Conservation (phyloP, 129 eudicot genomes). For the Smallanthus sonchifolius region DNA sequence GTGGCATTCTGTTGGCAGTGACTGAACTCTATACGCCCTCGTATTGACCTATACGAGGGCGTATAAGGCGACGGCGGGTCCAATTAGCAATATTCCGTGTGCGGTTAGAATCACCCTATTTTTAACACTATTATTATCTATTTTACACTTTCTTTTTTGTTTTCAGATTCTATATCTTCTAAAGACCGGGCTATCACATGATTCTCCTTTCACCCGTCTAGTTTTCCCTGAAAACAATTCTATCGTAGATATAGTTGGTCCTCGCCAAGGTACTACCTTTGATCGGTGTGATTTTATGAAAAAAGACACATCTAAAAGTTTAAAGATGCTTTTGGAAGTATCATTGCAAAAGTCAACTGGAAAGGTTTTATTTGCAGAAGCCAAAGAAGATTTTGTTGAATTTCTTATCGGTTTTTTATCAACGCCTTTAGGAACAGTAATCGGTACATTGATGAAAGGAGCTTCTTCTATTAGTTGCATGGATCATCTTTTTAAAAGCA, state of each 20-base stretch:
- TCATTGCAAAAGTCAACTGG: slow-evolving; percentile 21
- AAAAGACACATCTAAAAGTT: not conserved
- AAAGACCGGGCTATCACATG: not conserved
- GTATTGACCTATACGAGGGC: too few relatives aligned
- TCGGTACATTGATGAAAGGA: slow-evolving; percentile 1
- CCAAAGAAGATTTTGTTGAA: slow-evolving; percentile 31
- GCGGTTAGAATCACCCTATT: too few relatives aligned
- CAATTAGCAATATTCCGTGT: too few relatives aligned
- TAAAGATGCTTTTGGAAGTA: slow-evolving; percentile 14
- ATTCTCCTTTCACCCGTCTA: slow-evolving; percentile 1
- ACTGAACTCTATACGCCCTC: too few relatives aligned
- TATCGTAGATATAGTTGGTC: too few relatives aligned
- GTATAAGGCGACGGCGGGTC: too few relatives aligned
- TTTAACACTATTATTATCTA: too few relatives aligned
- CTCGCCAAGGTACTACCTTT: not conserved
- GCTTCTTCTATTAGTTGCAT: not conserved
- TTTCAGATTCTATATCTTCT: slow-evolving; percentile 2
- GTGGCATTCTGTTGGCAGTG: too few relatives aligned
- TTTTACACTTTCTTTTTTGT: too few relatives aligned
- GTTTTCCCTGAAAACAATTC: not conserved
- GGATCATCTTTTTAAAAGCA: slow-evolving; percentile 10
- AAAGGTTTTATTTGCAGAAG: too few relatives aligned
- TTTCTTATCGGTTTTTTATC: slow-evolving; percentile 27
- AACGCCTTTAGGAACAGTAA: slow-evolving; percentile 25
- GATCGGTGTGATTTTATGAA: not conserved